Conservation (phyloP, 2,329 filamentous ascomycete species). For the Ceratocystis papillata region DNA sequence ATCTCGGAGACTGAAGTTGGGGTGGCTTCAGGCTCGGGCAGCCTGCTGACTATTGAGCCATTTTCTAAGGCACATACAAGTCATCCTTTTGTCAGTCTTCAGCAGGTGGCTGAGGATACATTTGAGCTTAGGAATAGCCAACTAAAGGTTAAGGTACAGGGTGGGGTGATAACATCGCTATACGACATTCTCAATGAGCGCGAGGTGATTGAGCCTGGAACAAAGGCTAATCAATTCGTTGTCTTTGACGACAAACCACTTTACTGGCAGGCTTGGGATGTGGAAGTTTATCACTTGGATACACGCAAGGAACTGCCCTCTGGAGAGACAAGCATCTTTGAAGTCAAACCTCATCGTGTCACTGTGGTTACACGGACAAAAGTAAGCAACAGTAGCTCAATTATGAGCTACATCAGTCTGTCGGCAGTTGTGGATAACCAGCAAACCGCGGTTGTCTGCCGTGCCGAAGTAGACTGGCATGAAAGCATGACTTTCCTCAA, state of each 20-base stretch:
- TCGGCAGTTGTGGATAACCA: conserved; percentile 50
- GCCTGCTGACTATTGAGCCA: conserved; percentile 40
- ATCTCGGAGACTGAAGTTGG: conserved; percentile 45
- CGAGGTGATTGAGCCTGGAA: conserved; percentile 62
- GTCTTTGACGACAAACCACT: conserved; percentile 95
- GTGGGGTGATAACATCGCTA: conserved; percentile 73
- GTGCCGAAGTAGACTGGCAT: conserved; percentile 87
- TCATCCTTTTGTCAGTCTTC: conserved; percentile 40
- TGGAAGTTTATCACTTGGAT: conserved; percentile 89
- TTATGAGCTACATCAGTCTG: conserved; percentile 77
- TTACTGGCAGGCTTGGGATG: conserved; percentile 97
- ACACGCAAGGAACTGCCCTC: conserved; percentile 67
- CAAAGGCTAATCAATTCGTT: conserved; percentile 81
- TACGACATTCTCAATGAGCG: conserved; percentile 62
- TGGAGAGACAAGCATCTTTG: conserved; percentile 58
- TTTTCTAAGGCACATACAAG: conserved; percentile 39
- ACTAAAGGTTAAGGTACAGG: conserved; percentile 59
- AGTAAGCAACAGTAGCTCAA: conserved; percentile 76
- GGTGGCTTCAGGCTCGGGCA: conserved; percentile 47
- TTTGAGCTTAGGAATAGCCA: conserved; percentile 74
- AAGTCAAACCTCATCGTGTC: conserved; percentile 62
- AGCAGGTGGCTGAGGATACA: conserved; percentile 45
- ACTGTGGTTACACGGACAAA: conserved; percentile 74
- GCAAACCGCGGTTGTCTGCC: conserved; percentile 39
- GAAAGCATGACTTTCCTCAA: conserved; percentile 98